These are phyloP conservation scores for Dipteronia sinensis DNA, from an alignment of 345 rosid species.

Conservation along the genomic window DNA sequence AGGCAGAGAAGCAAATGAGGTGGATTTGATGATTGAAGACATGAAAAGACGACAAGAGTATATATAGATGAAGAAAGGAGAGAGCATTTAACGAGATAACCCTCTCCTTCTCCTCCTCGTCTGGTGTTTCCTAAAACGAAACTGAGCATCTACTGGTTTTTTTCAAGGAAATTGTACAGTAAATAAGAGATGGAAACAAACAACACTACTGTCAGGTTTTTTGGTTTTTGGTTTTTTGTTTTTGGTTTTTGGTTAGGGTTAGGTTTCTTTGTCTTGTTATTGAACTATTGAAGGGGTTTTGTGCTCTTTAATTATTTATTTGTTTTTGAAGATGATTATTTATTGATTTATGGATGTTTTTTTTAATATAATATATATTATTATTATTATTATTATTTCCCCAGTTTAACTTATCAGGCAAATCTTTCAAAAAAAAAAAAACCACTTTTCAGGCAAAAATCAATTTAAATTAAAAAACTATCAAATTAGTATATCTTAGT, in stretches of 20 bases:
- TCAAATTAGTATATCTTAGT: too few species aligned
- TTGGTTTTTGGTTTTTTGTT: not conserved
- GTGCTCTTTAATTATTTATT: not conserved
- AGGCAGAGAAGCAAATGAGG: slow-evolving; percentile 33
- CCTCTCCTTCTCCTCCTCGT: slow-evolving; percentile 46
- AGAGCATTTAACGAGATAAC: slow-evolving; percentile 54
- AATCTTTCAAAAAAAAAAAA: too few species aligned
- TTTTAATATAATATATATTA: too few species aligned
- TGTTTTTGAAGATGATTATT: not conserved
- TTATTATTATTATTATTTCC: too few species aligned
- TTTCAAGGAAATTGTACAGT: not conserved
- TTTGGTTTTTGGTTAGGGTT: not conserved
- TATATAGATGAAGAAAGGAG: slow-evolving; percentile 27
- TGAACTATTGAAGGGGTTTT: not conserved
- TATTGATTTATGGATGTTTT: too few species aligned
- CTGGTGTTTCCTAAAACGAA: slow-evolving; percentile 22
- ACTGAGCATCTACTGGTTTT: slow-evolving; percentile 45
- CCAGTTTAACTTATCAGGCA: too few species aligned
- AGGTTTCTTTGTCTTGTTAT: not conserved
- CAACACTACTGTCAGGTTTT: not conserved
- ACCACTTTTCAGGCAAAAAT: too few species aligned
- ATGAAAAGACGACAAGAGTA: slow-evolving; percentile 50
- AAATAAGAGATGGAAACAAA: not conserved
- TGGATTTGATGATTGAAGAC: slow-evolving; percentile 58
- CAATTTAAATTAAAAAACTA: too few species aligned